A percentile compares a stretch with the other conserved stretches of the same genome.
phyloP scores from a whole-genome alignment of 768 basidiomycete species.

The Chiua virens region DNA sequence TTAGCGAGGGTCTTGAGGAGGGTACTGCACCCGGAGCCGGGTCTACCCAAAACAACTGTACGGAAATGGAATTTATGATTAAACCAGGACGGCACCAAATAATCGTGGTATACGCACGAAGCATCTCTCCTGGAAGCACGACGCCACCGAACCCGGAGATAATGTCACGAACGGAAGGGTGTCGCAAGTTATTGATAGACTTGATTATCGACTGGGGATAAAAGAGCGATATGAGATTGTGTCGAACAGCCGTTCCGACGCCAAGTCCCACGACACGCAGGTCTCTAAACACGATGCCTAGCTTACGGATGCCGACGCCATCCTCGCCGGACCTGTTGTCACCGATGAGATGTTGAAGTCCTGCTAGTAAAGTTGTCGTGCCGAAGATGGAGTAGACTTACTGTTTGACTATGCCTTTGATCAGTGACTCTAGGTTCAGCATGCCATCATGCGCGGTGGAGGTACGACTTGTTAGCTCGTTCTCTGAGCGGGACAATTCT shows the following conservation, averaged over 20 bases:
- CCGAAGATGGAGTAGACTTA: neutral
- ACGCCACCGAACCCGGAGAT: slow-evolving; percentile 65
- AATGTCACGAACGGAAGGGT: slow-evolving; percentile 65
- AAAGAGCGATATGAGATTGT: slow-evolving; percentile 55
- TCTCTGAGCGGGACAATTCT: too few species aligned
- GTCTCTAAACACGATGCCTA: slow-evolving; percentile 52
- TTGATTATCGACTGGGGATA: slow-evolving; percentile 42
- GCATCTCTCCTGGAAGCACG: slow-evolving; percentile 72
- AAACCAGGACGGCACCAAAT: neutral
- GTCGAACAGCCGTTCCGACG: slow-evolving; percentile 44
- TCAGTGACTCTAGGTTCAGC: slow-evolving; percentile 3
- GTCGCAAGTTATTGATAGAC: slow-evolving; percentile 44
- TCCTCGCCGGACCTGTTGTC: slow-evolving; percentile 33
- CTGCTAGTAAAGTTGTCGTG: too few species aligned
- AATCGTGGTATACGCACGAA: slow-evolving; percentile 52
- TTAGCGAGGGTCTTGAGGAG: slow-evolving; percentile 54
- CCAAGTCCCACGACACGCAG: slow-evolving; percentile 52
- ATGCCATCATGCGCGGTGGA: too few species aligned
- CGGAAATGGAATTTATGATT: neutral
- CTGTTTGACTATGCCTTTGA: slow-evolving; percentile 14
- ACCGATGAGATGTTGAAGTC: neutral
- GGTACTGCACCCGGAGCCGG: slow-evolving; percentile 59
- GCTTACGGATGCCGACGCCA: slow-evolving; percentile 36
- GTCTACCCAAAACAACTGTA: slow-evolving; percentile 79
- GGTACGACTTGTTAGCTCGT: too few species aligned